phyloP scores from a whole-genome alignment of 805 yeast species.

The Ogataea paradorogensis region DNA sequence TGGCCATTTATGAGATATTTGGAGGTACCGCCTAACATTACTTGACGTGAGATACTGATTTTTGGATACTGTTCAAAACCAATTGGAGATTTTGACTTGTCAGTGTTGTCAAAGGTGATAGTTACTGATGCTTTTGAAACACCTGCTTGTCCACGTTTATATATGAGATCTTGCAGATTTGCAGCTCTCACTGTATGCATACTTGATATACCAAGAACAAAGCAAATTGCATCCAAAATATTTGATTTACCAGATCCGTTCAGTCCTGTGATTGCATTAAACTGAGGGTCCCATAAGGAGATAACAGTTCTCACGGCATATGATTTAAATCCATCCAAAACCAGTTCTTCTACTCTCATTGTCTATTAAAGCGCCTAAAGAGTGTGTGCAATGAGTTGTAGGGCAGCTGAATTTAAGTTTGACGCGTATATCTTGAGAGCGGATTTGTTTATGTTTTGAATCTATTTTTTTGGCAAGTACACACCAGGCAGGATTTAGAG shows the following conservation, averaged over 20 bases:
- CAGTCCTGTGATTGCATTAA: slow-evolving; percentile 95
- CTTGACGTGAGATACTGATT: slow-evolving; percentile 88
- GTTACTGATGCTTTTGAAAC: slow-evolving; percentile 96
- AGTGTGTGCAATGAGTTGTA: neutral
- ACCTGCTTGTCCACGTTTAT: slow-evolving; percentile 97
- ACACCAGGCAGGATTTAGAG: neutral
- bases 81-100: slow-evolving; percentile 73
- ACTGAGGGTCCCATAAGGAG: slow-evolving; percentile 92
- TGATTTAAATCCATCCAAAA: slow-evolving; percentile 96
- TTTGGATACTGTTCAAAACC: slow-evolving; percentile 77
- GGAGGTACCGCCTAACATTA: slow-evolving; percentile 86
- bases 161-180: slow-evolving; percentile 87
- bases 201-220: slow-evolving; percentile 93
- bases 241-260: slow-evolving; percentile 98
- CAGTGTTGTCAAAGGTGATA: slow-evolving; percentile 87
- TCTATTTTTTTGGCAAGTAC: neutral
- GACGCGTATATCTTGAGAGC: neutral
- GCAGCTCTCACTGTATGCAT: slow-evolving; percentile 95
- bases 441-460: neutral
- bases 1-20: slow-evolving; percentile 94
- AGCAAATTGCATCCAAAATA: slow-evolving; percentile 94
- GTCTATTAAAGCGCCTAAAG: too few species aligned
- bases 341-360: slow-evolving; percentile 94
- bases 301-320: slow-evolving; percentile 96
- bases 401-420: neutral